Conservation (phyloP, 768 basidiomycete species). For the Termitomyces sp. region DNA sequence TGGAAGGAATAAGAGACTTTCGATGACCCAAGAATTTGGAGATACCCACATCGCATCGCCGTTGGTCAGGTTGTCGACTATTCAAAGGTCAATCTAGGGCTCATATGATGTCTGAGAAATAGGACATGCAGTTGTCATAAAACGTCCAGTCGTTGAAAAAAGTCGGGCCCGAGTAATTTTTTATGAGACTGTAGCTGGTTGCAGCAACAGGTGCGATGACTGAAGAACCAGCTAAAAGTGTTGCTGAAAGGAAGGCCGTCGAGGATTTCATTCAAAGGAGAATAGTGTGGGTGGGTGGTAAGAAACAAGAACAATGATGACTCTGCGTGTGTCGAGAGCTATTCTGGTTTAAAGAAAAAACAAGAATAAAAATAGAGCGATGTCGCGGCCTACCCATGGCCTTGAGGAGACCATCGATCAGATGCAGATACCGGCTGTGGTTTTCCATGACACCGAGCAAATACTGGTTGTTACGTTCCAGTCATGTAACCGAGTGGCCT, state of each 20-base stretch:
- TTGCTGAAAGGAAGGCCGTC: not conserved
- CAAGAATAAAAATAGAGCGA: not conserved
- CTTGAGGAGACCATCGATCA: not conserved
- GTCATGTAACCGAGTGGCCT: no score
- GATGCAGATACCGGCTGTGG: no score
- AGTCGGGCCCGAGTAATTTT: conserved; percentile 53
- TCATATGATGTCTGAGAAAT: not conserved
- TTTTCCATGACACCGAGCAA: no score
- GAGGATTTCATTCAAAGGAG: not conserved
- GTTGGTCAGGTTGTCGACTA: conserved; percentile 70
- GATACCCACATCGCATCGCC: conserved; percentile 50
- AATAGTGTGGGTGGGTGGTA: not conserved
- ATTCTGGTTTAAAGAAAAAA: not conserved
- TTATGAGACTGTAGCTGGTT: conserved; percentile 44
- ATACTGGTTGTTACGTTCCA: no score
- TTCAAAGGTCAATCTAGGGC: not conserved
- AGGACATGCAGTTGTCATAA: conserved; percentile 48
- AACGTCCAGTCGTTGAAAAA: conserved; percentile 73
- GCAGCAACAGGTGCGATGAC: conserved; percentile 9
- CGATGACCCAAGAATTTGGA: not conserved
- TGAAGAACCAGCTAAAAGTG: not conserved
- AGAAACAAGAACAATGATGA: not conserved
- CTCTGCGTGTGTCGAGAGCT: not conserved
- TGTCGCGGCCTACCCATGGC: not conserved
- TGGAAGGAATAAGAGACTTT: not conserved